Base-by-base conservation (phyloP, 169 alveolate species). In the Cryptosporidium canis region DNA sequence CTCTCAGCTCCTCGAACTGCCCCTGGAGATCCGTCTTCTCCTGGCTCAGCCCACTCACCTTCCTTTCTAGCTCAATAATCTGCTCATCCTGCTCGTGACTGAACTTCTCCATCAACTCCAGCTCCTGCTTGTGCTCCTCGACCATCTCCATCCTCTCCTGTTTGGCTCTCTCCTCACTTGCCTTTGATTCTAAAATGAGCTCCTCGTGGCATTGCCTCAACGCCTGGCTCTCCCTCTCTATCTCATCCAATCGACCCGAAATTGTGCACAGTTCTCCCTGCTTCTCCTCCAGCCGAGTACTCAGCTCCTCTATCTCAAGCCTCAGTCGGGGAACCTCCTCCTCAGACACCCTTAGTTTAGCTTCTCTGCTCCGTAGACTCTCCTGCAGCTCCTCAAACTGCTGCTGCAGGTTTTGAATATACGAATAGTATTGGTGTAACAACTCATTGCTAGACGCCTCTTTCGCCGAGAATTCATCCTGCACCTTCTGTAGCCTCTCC, bases 351-450 rank as follows among this genome's bases (percentile, higher is more conserved):
- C 35, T 48, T 16, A 14, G 7, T 11, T 70, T 21, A 35, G n/a
- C 43, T 6, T 70, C 84, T 41, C 27, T 48, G 14, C 43, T 35
- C 18, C 16, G 39, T 7, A 31, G 9, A 18, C 44, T 63, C 43
- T 41, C 21, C 18, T 77, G 71, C 44, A 58, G 3, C 31, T 58
- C 45, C 41, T 77, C 87, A 37, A 56, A 61, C 35, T 61, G 58
- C 1, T 35, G 56, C 29, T 77, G 87, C 12, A 77, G 29, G 39
- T 29, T 39, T 45, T 77, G 77, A 44, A 77, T 77, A 39, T 77
- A 61, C 16, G 77, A 58, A 61, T 77, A 77, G 29, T 77, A 77
- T 41, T 77, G 87, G 24, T 77, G 68, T 16, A 77, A 29, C 16
- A 77, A 29, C 11, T 55, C 87, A 24, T 43, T 77, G 14, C 35